A percentile compares a stretch with the other conserved stretches of the same genome.
Evolutionary conservation across 23 red algal species (phyloP).

Genomic region (Agarophyton chilense): DNA sequence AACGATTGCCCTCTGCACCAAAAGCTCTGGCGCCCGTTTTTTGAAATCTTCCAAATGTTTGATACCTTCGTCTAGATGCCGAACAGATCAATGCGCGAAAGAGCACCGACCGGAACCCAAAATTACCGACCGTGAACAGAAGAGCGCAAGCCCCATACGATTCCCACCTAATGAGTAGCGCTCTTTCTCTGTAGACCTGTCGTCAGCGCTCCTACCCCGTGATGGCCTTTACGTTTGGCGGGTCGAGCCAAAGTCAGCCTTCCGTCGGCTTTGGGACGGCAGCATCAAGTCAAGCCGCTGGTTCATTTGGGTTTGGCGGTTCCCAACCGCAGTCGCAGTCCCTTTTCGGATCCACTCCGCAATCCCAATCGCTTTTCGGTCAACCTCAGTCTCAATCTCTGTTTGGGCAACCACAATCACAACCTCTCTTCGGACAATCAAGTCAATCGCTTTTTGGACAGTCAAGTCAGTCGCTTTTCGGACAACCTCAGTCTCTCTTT

Average conservation of each 20-base stretch:
- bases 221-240: conserved; percentile 63
- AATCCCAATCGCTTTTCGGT: conserved; percentile 54
- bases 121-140: no score
- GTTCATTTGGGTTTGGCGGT: conserved; percentile 10
- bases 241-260: background rate
- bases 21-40: no score
- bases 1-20: no score
- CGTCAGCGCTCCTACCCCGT: no score
- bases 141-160: no score
- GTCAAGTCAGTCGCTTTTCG: conserved; percentile 30
- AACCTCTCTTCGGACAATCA: conserved; percentile 51
- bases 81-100: no score
- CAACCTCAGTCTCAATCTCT: conserved; percentile 27
- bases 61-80: no score
- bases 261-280: background rate
- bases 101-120: no score
- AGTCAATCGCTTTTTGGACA: conserved; percentile 3
- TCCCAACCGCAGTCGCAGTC: background rate
- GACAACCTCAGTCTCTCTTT: conserved; percentile 43
- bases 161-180: no score
- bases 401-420: conserved; percentile 29
- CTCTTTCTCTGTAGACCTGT: no score
- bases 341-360: background rate
- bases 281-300: background rate
- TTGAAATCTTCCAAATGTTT: no score